Evolutionary conservation across 2,329 filamentous ascomycete species (phyloP).

Genomic region (Cladosporium cucumerinum): DNA sequence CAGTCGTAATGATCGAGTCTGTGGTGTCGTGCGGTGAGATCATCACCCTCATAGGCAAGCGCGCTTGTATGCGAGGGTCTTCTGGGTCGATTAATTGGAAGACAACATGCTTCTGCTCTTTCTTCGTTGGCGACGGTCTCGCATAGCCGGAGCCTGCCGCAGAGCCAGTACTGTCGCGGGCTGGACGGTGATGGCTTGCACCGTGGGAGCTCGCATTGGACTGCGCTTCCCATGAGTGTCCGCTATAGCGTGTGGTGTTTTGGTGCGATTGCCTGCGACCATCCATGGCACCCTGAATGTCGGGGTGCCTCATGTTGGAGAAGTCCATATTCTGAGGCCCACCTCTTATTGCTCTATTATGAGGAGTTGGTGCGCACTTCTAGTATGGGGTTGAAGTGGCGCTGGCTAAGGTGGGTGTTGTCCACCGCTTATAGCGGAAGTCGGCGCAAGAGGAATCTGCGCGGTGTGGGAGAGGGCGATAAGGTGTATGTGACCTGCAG

Average conservation of each 20-base stretch:
- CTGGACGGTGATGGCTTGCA: slow-evolving; percentile 7
- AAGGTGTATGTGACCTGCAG: not conserved
- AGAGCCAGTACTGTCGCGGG: slow-evolving; percentile 16
- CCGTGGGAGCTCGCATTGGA: slow-evolving; percentile 14
- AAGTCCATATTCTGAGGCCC: slow-evolving; percentile 10
- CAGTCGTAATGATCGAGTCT: slow-evolving; percentile 94
- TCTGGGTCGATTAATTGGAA: slow-evolving; percentile 64
- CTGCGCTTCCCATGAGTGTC: slow-evolving; percentile 14
- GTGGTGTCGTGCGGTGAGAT: slow-evolving; percentile 96
- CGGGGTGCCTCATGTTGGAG: slow-evolving; percentile 5
- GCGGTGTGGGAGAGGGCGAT: slow-evolving; percentile 1
- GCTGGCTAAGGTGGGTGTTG: slow-evolving; percentile 5
- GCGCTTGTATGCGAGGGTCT: slow-evolving; percentile 49
- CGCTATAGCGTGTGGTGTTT: slow-evolving; percentile 14
- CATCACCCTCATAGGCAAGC: slow-evolving; percentile 79
- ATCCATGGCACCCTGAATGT: slow-evolving; percentile 12
- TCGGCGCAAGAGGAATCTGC: slow-evolving; percentile 16
- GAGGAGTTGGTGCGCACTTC: not conserved
- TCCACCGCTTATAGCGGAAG: slow-evolving; percentile 8
- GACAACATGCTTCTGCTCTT: slow-evolving; percentile 66
- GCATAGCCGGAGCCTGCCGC: slow-evolving; percentile 24
- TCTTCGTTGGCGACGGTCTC: slow-evolving; percentile 32
- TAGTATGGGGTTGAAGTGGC: not conserved
- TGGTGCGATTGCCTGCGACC: slow-evolving; percentile 14
- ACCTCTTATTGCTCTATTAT: slow-evolving; percentile 1